phyloP scores from a whole-genome alignment of 768 basidiomycete species.

The Tylopilus plumbeoviolaceoides region DNA sequence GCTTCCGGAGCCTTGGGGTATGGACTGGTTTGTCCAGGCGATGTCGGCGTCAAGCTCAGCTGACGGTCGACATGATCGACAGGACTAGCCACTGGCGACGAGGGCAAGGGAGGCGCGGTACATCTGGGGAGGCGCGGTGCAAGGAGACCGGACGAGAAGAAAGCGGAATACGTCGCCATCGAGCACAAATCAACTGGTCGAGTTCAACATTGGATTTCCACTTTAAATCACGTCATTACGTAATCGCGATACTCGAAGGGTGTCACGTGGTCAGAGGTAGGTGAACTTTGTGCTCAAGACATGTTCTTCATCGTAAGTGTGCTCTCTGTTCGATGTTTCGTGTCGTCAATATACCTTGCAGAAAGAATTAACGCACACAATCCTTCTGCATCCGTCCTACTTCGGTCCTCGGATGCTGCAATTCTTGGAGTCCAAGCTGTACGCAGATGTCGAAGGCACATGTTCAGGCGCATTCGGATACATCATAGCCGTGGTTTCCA shows the following conservation, averaged over 20 bases:
- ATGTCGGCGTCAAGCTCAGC: slow-evolving; percentile 36
- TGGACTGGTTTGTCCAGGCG: slow-evolving; percentile 22
- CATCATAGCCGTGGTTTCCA: slow-evolving; percentile 88
- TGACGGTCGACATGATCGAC: slow-evolving; percentile 31
- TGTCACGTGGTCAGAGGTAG: slow-evolving; percentile 11
- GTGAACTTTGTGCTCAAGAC: neutral
- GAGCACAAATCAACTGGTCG: slow-evolving; percentile 8
- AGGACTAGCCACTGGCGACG: slow-evolving; percentile 20
- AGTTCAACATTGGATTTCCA: slow-evolving; percentile 20
- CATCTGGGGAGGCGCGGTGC: slow-evolving; percentile 39
- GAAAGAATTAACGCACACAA: slow-evolving; percentile 98
- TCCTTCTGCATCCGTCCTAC: slow-evolving; percentile 95
- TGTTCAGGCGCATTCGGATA: slow-evolving; percentile 95
- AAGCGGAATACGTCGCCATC: slow-evolving; percentile 54
- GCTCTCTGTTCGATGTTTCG: neutral
- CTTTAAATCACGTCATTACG: slow-evolving; percentile 13
- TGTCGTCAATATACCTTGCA: slow-evolving; percentile 28
- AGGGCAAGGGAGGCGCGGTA: slow-evolving; percentile 23
- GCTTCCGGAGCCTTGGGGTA: slow-evolving; percentile 22
- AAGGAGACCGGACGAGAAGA: slow-evolving; percentile 69
- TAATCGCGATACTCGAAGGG: slow-evolving; percentile 8
- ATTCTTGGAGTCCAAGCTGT: slow-evolving; percentile 89
- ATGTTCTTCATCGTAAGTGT: slow-evolving; percentile 74
- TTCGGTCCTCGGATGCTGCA: slow-evolving; percentile 95
- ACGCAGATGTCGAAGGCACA: slow-evolving; percentile 95